Evolutionary conservation across 2,329 filamentous ascomycete species (phyloP).

Genomic region (Gliomastix tumulicola): DNA sequence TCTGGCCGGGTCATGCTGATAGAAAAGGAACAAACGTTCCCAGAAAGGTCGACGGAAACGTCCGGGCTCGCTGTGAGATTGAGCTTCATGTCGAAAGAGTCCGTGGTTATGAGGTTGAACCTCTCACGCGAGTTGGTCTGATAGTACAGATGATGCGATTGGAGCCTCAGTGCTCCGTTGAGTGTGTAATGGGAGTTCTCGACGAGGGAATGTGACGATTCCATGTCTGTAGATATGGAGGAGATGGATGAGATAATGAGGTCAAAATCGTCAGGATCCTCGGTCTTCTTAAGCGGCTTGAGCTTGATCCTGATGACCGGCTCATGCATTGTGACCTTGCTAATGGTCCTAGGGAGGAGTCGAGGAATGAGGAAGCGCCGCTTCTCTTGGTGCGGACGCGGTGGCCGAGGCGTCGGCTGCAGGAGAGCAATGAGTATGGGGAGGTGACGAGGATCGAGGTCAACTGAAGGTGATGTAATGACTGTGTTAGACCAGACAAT

Average conservation of each 20-base stretch:
- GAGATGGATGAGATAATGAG: slow-evolving; percentile 93
- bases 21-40: slow-evolving; percentile 78
- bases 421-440: slow-evolving; percentile 76
- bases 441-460: slow-evolving; percentile 86
- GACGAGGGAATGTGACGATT: slow-evolving; percentile 87
- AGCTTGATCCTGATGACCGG: slow-evolving; percentile 87
- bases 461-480: slow-evolving; percentile 89
- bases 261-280: slow-evolving; percentile 77
- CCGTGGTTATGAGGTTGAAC: slow-evolving; percentile 81
- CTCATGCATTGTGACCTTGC: slow-evolving; percentile 96
- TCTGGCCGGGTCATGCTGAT: slow-evolving; percentile 87
- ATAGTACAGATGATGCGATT: slow-evolving; percentile 88
- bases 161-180: slow-evolving; percentile 71
- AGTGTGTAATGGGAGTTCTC: slow-evolving; percentile 84
- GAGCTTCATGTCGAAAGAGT: slow-evolving; percentile 79
- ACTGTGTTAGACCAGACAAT: slow-evolving; percentile 95
- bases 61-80: slow-evolving; percentile 82
- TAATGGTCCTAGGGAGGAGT: slow-evolving; percentile 85
- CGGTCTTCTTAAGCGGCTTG: slow-evolving; percentile 62
- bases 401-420: slow-evolving; percentile 41
- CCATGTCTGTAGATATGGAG: slow-evolving; percentile 84
- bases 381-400: slow-evolving; percentile 30
- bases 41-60: slow-evolving; percentile 72
- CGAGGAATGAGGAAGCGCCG: slow-evolving; percentile 72
- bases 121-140: slow-evolving; percentile 77